phyloP scores from a whole-genome alignment of 306 rosid species.

The Cicer arietinum region DNA sequence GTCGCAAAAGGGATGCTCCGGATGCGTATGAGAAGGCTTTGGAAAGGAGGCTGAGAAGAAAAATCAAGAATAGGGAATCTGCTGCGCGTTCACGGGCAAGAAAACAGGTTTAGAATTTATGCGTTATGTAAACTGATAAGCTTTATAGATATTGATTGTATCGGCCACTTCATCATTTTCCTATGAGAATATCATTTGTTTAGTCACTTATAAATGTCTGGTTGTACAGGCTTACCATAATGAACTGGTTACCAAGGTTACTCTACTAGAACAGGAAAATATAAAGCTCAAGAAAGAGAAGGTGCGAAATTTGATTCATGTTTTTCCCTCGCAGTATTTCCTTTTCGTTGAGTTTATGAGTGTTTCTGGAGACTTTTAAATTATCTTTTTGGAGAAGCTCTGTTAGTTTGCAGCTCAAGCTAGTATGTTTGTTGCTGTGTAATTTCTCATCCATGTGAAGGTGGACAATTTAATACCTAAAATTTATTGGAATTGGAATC shows the following conservation, averaged over 20 bases:
- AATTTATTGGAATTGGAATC: neutral
- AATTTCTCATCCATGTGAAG: slow-evolving; percentile 1
- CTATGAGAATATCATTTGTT: neutral
- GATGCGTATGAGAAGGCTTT: slow-evolving; percentile 67
- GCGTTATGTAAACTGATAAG: neutral
- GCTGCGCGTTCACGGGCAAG: slow-evolving; percentile 90
- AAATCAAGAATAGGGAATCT: slow-evolving; percentile 90
- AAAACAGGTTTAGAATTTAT: slow-evolving; percentile 67
- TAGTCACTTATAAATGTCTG: slow-evolving; percentile 36
- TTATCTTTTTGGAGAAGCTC: neutral
- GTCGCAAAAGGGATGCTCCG: slow-evolving; percentile 64
- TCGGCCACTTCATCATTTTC: neutral
- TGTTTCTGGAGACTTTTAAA: slow-evolving; percentile 10
- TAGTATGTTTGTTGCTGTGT: slow-evolving; percentile 6
- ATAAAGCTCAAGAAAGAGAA: slow-evolving; percentile 70
- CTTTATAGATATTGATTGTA: slow-evolving; percentile 17
- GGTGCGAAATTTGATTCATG: slow-evolving; percentile 46
- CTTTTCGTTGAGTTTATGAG: slow-evolving; percentile 10
- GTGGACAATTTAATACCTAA: neutral
- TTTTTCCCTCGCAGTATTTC: neutral
- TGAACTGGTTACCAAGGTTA: slow-evolving; percentile 72
- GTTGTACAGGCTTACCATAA: slow-evolving; percentile 66
- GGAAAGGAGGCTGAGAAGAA: slow-evolving; percentile 83
- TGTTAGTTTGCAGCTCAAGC: slow-evolving; percentile 15
- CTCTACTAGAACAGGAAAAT: slow-evolving; percentile 67